Evolutionary conservation across 257 asterid species (phyloP), one percentile per base, ranked within the genome.

Genomic region (Solanum corneliomulleri): DNA sequence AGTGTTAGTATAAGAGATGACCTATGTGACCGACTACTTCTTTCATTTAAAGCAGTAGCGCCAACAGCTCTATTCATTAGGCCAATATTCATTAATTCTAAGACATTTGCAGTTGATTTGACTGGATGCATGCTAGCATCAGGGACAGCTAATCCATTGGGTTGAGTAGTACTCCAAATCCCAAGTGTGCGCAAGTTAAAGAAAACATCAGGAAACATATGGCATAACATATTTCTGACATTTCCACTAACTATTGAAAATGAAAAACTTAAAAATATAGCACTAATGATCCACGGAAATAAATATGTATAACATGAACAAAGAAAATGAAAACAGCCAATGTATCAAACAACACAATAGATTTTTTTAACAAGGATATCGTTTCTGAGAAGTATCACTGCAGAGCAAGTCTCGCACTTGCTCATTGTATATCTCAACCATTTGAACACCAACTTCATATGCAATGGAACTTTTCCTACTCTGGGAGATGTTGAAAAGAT

Each of bases 1-100:
- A 44, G 77, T 83, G 75, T 41, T 87, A 62, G 60, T 42, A 16
- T 52, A 56, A 29, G 72, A 60, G 49, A 42, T 90, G 81, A 93
- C 99, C 99, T 97, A 91, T 97, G 99, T 68, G 99, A 97, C 84
- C 99, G 94, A 86, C 99, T 97, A 91, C 99, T 97, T 91, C 99
- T 92, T 92, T 94, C 98, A 87, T 97, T 97, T 87, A 94, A 92
- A 56, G 99, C 98, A 86, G 99, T 97, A 83, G 98, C 97, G 70
- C 98, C 98, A 52, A 94, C 95, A 58, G 98, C 97, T 90, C 99
- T 93, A 89, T 95, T 97, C 95, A 88, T 93, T 86, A 97, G 91
- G 85, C 98, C 98, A 86, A 92, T 89, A 31, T 89, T 91, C 99
- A 97, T 97, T 90, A 97, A 91, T 86, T 95, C 98, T 60, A 97